Base-by-base conservation (phyloP, 2,329 filamentous ascomycete species). In the Aspergillus costaricaensis region DNA sequence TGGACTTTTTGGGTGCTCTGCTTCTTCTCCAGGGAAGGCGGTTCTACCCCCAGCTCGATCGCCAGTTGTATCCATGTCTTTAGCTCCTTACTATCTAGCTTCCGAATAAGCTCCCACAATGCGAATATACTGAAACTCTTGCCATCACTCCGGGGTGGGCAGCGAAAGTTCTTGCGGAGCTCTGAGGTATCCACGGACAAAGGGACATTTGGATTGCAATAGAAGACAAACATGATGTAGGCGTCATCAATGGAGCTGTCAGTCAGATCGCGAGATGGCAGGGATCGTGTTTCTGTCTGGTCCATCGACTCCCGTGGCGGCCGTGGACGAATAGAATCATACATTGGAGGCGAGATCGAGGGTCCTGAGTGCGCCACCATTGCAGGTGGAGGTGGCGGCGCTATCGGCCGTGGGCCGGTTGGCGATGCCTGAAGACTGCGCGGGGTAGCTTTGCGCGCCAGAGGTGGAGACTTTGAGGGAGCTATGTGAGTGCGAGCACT, bases 1-100 rank as follows among this genome's bases (percentile, higher is more conserved):
- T 96, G 92, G 60, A 97, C 90, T 75, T 96, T 96, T 73, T 97
- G 94, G 1, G 90, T 88, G 74, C 92, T 96, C 78, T 96, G 90
- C 25, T 91, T 91, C 74, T 94, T 95, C 61, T 90, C 87, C 23
- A 87, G 82, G 61, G 91, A 89, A 2, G 92, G 92, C 3, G 90
- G 89, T 70, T 96, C 91, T 15, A 96, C 94, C 9, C 94, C 93
- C n/a, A 97, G 81, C 69, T 90, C 89, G 56, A 93, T 85, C 0
- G 91, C 93, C 67, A 97, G 74, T 73, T 96, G 91, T 43, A 90
- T 91, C 93, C 93, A 97, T 0, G 92, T 96, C 76, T 93, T 95
- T 74, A 97, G 88, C 70, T 96, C 91, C 71, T 91, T 93, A 21
- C 81, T 80, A 65, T 96, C 90, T 55, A 96, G 85, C 74, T 89